Evolutionary conservation across 306 rosid genomes (phyloP), one percentile per base, ranked within the genome.

Genomic region (Cicer chorassanicum): DNA sequence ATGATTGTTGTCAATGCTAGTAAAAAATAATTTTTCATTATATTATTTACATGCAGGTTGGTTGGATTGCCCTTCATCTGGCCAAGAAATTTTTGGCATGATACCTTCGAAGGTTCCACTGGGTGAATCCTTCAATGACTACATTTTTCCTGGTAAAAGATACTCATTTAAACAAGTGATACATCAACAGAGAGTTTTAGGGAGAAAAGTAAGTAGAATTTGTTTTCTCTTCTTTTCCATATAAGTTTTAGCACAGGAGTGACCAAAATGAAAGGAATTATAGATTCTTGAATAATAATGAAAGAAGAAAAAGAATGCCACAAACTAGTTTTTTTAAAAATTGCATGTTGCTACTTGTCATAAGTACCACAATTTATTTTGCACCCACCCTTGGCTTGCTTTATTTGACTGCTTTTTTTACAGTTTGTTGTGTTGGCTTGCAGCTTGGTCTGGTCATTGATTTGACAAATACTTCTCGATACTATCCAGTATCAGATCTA

Each of bases 371-470:
- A 39, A 36, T 39, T 18, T 55, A 48, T 55, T 40, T 46, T 11
- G 15, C n/a, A 29, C 54, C 40, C 19, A 14, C 44, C 48, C 55
- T 49, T 70, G 13, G 7, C 56, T 60, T 63, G 45, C 45, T 74
- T 68, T 41, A 10, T 34, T 54, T 48, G 36, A 64, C 70, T 48
- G 62, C 64, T 4, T 38, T 72, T 79, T 81, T 84, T 54, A 61
- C 77, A 49, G 53, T 62, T 21, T 85, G 51, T 81, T 78, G 74
- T 54, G 56, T 74, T 66, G 77, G 54, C 82, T 82, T 89, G 82
- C 95, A 94, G 99, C 93, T 94, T 78, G 99, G 99, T 86, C 77
- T 94, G 77, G 97, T 94, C 85, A 94, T 94, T 79, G 99, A 94
- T 82, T 85, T 94, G 95, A 86, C 99, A 2, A 92, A 94, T 77